Percentiles rank a stretch among this genome's conserved stretches.
phyloP scores from a whole-genome alignment of 495 filamentous ascomycete species.

The Chaetomium fimeti region DNA sequence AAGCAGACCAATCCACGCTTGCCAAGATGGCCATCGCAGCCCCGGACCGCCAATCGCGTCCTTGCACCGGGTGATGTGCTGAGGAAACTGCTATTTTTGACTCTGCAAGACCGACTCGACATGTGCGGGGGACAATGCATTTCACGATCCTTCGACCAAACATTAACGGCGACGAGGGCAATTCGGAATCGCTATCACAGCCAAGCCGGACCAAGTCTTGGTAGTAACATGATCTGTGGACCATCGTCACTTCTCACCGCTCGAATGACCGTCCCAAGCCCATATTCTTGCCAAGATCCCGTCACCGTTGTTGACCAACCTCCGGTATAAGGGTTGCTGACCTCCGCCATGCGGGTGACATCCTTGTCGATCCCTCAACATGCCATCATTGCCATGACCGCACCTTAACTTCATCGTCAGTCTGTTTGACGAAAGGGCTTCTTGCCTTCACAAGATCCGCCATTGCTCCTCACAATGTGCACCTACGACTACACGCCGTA shows the following conservation, averaged over 20 bases:
- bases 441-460: background rate
- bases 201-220: slow-evolving; percentile 8
- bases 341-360: slow-evolving; percentile 7
- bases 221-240: background rate
- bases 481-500: slow-evolving; percentile 38
- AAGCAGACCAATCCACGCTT: slow-evolving; percentile 3
- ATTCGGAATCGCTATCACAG: slow-evolving; percentile 9
- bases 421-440: slow-evolving; percentile 15
- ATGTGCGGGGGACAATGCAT: slow-evolving; percentile 15
- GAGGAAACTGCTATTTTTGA: slow-evolving; percentile 13
- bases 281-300: too few species aligned
- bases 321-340: slow-evolving; percentile 17
- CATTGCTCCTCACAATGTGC: slow-evolving; percentile 30
- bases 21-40: slow-evolving; percentile 11
- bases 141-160: slow-evolving; percentile 8
- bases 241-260: slow-evolving; percentile 5
- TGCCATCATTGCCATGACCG: slow-evolving; percentile 13
- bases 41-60: slow-evolving; percentile 12
- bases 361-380: slow-evolving; percentile 9
- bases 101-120: background rate
- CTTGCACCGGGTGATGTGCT: slow-evolving; percentile 6
- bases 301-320: background rate
- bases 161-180: background rate
- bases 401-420: slow-evolving; percentile 2
- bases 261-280: background rate